Conservation (phyloP, 352 stramenopile species). For the Phytopythium oedochilum region DNA sequence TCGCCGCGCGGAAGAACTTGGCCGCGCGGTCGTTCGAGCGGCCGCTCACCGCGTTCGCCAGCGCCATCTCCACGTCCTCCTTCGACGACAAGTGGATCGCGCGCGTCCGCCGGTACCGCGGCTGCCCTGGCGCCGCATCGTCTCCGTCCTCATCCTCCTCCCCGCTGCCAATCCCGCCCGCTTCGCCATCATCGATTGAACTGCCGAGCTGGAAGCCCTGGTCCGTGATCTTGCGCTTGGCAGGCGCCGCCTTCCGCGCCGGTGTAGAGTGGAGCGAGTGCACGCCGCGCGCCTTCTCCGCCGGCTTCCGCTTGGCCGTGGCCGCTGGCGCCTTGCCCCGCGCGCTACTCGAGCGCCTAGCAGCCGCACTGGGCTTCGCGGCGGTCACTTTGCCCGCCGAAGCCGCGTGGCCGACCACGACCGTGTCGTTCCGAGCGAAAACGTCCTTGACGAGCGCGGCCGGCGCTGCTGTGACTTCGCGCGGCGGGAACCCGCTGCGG, state of each 20-base stretch:
- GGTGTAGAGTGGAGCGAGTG: slow-evolving; percentile 36
- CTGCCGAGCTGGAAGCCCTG: slow-evolving; percentile 49
- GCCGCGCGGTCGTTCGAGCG: slow-evolving; percentile 40
- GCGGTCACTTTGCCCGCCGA: slow-evolving; percentile 6
- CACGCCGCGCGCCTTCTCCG: slow-evolving; percentile 26
- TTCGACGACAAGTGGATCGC: slow-evolving; percentile 69
- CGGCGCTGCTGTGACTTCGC: slow-evolving; percentile 24
- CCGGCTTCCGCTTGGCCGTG: slow-evolving; percentile 8
- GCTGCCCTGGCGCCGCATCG: slow-evolving; percentile 4
- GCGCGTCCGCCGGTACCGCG: slow-evolving; percentile 37
- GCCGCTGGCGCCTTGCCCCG: background rate
- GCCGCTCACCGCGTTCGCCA: slow-evolving; percentile 64
- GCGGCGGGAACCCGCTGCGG: slow-evolving; percentile 62
- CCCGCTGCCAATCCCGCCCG: background rate
- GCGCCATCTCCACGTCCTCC: slow-evolving; percentile 60
- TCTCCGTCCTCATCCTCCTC: slow-evolving; percentile 12
- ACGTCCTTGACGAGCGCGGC: slow-evolving; percentile 37
- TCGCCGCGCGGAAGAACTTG: slow-evolving; percentile 81
- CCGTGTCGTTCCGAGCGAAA: slow-evolving; percentile 63
- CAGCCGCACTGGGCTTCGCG: background rate
- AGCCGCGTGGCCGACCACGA: slow-evolving; percentile 40
- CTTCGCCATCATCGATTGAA: slow-evolving; percentile 27
- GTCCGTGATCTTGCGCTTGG: slow-evolving; percentile 42
- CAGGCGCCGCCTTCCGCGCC: slow-evolving; percentile 8
- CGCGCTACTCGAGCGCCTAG: slow-evolving; percentile 5